Conservation (phyloP, 495 filamentous ascomycete genomes). For the Cercophora samala region DNA sequence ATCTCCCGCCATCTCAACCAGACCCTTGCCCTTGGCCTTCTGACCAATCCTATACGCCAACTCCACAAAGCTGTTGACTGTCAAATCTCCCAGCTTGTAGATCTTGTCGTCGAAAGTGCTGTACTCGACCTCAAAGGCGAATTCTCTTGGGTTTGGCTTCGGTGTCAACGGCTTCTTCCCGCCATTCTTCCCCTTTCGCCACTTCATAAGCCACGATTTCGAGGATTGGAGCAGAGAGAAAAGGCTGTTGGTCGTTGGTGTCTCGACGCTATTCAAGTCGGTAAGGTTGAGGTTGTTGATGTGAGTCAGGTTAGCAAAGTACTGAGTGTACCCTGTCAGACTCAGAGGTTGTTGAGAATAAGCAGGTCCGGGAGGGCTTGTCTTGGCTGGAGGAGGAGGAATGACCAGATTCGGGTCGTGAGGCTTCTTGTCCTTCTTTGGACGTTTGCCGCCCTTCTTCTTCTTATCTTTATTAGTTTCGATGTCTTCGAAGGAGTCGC, state of each 20-base stretch:
- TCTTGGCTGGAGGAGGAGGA: constrained; percentile 69
- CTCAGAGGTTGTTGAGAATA: constrained; percentile 84
- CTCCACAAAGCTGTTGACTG: constrained; percentile 73
- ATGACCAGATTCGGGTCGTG: constrained; percentile 61
- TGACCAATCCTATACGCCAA: constrained; percentile 76
- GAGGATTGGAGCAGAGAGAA: constrained; percentile 10
- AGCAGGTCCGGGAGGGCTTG: constrained; percentile 77
- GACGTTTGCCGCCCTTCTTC: constrained; percentile 54
- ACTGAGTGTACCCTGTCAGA: constrained; percentile 76
- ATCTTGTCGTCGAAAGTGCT: constrained; percentile 69
- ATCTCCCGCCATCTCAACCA: constrained; percentile 18
- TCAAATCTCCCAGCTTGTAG: constrained; percentile 78
- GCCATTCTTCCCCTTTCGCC: constrained; percentile 54
- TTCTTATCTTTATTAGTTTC: constrained; percentile 23
- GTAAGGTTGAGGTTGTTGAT: constrained; percentile 60
- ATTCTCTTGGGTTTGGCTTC: constrained; percentile 56
- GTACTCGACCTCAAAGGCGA: constrained; percentile 83
- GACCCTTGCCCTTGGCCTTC: constrained; percentile 25
- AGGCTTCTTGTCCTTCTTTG: constrained; percentile 51
- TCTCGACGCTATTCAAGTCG: constrained; percentile 36
- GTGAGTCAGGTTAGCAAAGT: constrained; percentile 85
- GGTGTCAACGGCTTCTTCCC: constrained; percentile 49
- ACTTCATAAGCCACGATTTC: constrained; percentile 34
- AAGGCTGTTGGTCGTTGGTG: constrained; percentile 8
- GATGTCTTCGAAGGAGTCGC: constrained; percentile 7